Evolutionary conservation across 306 rosid genomes (phyloP).

Genomic region (Amphicarpaea edgeworthii): DNA sequence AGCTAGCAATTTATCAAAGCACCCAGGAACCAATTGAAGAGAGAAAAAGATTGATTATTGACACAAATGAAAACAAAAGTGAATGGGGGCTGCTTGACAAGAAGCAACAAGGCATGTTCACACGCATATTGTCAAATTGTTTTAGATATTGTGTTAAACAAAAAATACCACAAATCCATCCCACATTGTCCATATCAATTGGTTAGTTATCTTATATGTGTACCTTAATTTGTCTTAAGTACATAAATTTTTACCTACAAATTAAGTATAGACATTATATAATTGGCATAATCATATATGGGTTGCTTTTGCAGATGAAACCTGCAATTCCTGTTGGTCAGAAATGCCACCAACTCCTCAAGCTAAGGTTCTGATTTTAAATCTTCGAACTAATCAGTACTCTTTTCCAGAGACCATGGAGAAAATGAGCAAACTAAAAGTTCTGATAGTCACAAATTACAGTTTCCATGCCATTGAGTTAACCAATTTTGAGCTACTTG

Average conservation of each 20-base stretch:
- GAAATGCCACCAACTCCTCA: conserved; percentile 40
- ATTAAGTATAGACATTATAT: too few species aligned
- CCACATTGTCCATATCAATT: conserved; percentile 36
- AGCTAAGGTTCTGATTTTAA: conserved; percentile 64
- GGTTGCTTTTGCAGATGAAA: conserved; percentile 60
- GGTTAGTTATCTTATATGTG: too few species aligned
- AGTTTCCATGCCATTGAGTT: conserved; percentile 30
- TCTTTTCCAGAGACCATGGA: conserved; percentile 45
- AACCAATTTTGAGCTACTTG: conserved; percentile 46
- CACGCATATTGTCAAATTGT: conserved; percentile 45
- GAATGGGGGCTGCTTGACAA: neutral
- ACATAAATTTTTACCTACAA: too few species aligned
- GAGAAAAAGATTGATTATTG: conserved; percentile 54
- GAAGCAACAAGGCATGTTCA: conserved; percentile 39
- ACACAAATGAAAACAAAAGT: too few species aligned
- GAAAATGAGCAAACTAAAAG: conserved; percentile 52
- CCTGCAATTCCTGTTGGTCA: conserved; percentile 44
- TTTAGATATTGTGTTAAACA: conserved; percentile 42
- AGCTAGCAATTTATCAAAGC: conserved; percentile 57
- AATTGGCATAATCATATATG: too few species aligned
- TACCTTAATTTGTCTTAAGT: too few species aligned
- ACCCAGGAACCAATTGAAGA: conserved; percentile 45
- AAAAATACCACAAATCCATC: conserved; percentile 42
- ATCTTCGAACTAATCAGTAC: conserved; percentile 52
- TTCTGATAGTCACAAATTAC: conserved; percentile 46